A percentile compares a stretch with the other conserved stretches of the same genome.
These are phyloP conservation scores for Microsporum audouinii DNA, from an alignment of 2,329 filamentous ascomycete species.

Conservation along the genomic window DNA sequence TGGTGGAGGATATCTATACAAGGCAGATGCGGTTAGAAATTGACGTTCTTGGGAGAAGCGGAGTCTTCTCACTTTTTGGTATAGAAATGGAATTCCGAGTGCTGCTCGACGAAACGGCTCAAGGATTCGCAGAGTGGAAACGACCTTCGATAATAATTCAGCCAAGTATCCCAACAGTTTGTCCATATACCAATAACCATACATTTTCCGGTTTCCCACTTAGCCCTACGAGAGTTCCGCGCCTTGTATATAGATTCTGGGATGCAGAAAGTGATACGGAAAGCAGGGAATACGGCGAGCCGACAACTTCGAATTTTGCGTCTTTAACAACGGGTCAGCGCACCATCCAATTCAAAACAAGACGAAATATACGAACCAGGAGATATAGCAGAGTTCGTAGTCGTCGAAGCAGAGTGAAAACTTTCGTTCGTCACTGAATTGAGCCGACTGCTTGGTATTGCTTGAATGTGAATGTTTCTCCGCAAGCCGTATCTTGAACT, in stretches of 20 bases:
- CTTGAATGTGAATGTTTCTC: conserved; percentile 35
- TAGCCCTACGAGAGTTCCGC: conserved; percentile 80
- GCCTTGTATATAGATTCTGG: conserved; percentile 81
- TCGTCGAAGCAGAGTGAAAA: conserved; percentile 27
- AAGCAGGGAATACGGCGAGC: conserved; percentile 82
- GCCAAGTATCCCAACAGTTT: neutral
- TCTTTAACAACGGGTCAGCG: conserved; percentile 44
- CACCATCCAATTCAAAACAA: neutral
- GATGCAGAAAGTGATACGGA: conserved; percentile 88
- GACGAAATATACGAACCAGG: conserved; percentile 25
- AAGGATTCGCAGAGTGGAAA: conserved; percentile 79
- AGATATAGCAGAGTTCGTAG: conserved; percentile 31
- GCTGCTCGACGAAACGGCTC: conserved; percentile 69
- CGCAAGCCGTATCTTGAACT: conserved; percentile 15
- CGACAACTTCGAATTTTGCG: conserved; percentile 87
- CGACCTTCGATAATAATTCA: conserved; percentile 44
- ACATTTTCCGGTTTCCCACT: conserved; percentile 88
- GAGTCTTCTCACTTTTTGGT: conserved; percentile 50
- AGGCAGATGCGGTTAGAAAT: neutral
- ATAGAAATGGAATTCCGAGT: conserved; percentile 85
- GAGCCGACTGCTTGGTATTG: conserved; percentile 31
- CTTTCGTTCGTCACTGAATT: conserved; percentile 26
- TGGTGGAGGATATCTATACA: conserved; percentile 64
- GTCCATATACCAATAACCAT: conserved; percentile 18
- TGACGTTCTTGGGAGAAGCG: neutral